Evolutionary conservation across 2,329 filamentous ascomycete genomes (phyloP).

Genomic region (Parafenestella ontariensis): DNA sequence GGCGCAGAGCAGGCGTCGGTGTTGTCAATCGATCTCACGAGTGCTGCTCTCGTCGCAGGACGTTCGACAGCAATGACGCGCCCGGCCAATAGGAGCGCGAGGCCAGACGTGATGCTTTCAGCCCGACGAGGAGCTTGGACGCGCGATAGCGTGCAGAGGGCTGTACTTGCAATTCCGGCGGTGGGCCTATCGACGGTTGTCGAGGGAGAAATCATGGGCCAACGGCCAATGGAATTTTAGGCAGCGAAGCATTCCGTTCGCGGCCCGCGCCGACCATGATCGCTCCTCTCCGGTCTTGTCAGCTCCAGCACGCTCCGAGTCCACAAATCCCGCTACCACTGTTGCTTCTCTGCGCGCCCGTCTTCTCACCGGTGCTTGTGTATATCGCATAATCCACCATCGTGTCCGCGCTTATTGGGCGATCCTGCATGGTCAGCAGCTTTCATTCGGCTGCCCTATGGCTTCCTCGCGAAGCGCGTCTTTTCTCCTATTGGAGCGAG

Average conservation of each 20-base stretch:
- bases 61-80: conserved; percentile 21
- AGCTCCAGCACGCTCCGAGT: background rate
- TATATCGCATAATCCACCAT: too few species aligned
- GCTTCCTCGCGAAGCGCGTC: conserved; percentile 7
- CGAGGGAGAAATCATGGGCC: background rate
- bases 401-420: conserved; percentile 5
- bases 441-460: conserved; percentile 40
- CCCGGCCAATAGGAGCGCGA: conserved; percentile 21
- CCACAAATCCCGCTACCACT: background rate
- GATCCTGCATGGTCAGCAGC: conserved; percentile 28
- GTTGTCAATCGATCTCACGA: conserved; percentile 17
- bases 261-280: background rate
- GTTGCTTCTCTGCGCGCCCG: background rate
- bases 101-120: background rate
- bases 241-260: background rate
- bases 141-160: conserved; percentile 2
- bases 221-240: background rate
- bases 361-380: too few species aligned
- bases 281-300: background rate
- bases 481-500: conserved; percentile 39
- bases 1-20: conserved; percentile 15
- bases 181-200: background rate
- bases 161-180: background rate
- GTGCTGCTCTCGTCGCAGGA: conserved; percentile 6
- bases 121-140: background rate